Evolutionary conservation across 345 rosid genomes (phyloP), one percentile per base, ranked within the genome.

Genomic region (Mercurialis annua): DNA sequence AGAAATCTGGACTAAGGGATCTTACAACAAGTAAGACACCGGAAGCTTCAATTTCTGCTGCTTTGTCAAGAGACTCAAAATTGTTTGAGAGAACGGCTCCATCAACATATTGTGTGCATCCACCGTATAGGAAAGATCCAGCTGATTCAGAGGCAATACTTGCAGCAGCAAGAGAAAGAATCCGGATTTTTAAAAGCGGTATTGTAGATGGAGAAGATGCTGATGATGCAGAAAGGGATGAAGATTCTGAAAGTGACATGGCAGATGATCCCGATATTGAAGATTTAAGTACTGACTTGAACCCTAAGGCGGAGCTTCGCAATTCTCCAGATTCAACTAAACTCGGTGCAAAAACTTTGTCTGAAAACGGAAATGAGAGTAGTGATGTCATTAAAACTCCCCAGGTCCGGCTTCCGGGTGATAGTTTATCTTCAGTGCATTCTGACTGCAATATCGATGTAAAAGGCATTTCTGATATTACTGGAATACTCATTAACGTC

Each of bases 11-110:
- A 62, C 79, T 92, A 72, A 83, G 98, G 76, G 96, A 92, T 84
- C 87, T 92, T 71, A 82, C 94, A 18, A 85, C 94, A 1, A 92
- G 98, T 81, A 89, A 85, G 84, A 92, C 94, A 50, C 98, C 96
- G n/a, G 96, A 92, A 85, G 96, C 98, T 48, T 92, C 96, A 12
- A 85, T 92, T 69, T 83, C 94, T 76, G 98, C 94, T 83, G 96
- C 98, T 20, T 76, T 92, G 84, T 89, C 98, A 36, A 87, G 98
- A 43, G 96, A 92, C 74, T 76, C 94, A 55, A 92, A 92, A 76
- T 90, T 92, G 52, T 92, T 92, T 46, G 94, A 89, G 84, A 87
- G 98, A 77, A 87, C 84, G 49, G 98, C 98, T 78, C 98, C 98
- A 44, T 92, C 96, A 44, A 92, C 94, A 1, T 92, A 92, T 59